Evolutionary conservation across 2,329 filamentous ascomycete genomes (phyloP), one percentile per base, ranked within the genome.

Genomic region (Colletotrichum incanum): DNA sequence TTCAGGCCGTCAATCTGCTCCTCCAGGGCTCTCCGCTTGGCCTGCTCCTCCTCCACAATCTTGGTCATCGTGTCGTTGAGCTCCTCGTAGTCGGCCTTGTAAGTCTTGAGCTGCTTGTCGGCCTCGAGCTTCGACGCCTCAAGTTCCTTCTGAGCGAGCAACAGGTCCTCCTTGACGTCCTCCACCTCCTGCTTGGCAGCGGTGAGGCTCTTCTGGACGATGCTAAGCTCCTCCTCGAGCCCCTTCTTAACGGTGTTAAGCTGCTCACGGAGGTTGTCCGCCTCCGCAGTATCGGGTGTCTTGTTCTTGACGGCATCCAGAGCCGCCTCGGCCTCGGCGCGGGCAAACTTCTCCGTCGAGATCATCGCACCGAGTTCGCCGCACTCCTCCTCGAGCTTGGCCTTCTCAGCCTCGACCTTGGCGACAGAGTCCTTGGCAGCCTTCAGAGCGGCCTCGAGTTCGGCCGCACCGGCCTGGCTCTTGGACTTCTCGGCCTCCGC

Each of bases 1-100:
- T 80, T 81, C 66, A 87, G 79, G 45, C 84, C 84, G 18, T 86
- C 82, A 56, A 88, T 81, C 81, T 86, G 84, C 67, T 85, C 82
- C 78, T 89, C 85, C 56, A 85, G 82, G 23, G 84, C 84, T 85
- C 86, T 88, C 62, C 85, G 84, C 81, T 86, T 89, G 76, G 79
- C 84, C 76, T 87, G 85, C 63, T 88, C 87, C 76, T 91, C 89
- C 78, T 91, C 89, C 2, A 91, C 84, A 65, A 92, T 82, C 75
- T 87, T 81, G 5, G 87, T 90, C 83, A 92, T 85, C 72, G 87
- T 90, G 63, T 92, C 89, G 77, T 90, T 88, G 82, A 92, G 87
- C 74, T 91, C 89, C 77, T 88, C 86, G 80, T 90, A 91, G 78
- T 91, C 89, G n/a, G 86, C 84, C 78, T 85, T 84, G 58, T 87